Conservation (phyloP, 1,284 basidiomycete genomes). For the Ustilago loliicola region DNA sequence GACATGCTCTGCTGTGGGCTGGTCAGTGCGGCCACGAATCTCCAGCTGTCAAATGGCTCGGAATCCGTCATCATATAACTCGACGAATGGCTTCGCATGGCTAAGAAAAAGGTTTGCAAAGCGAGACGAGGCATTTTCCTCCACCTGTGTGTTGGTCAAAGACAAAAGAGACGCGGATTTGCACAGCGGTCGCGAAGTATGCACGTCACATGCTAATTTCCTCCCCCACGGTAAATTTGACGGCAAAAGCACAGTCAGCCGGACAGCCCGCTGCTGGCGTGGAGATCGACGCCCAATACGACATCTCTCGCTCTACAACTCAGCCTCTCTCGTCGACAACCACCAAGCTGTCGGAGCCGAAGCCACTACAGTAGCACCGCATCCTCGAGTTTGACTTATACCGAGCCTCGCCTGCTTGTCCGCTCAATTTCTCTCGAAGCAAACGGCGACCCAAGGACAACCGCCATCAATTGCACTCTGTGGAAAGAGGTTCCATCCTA, state of each 20-base stretch:
- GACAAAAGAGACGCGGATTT: background rate
- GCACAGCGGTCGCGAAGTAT: conserved; percentile 5
- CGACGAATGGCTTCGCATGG: no score
- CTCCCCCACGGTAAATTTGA: background rate
- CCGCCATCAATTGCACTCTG: background rate
- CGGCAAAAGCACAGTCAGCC: conserved; percentile 9
- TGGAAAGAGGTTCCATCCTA: background rate
- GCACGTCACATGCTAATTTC: conserved; percentile 20
- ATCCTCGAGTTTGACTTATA: background rate
- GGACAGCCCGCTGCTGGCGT: background rate
- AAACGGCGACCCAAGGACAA: background rate
- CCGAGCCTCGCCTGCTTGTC: background rate
- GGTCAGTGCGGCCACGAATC: no score
- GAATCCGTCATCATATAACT: no score
- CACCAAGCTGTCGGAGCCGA: background rate
- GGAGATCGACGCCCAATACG: conserved; percentile 5
- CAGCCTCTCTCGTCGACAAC: background rate
- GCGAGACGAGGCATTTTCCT: background rate
- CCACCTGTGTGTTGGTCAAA: background rate
- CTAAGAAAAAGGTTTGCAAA: no score
- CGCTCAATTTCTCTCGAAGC: background rate
- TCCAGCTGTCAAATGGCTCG: no score
- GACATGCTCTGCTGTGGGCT: no score
- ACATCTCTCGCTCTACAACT: background rate
- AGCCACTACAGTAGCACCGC: background rate